phyloP scores from a whole-genome alignment of 23 red algal genomes.

The Chondrus crispus region DNA sequence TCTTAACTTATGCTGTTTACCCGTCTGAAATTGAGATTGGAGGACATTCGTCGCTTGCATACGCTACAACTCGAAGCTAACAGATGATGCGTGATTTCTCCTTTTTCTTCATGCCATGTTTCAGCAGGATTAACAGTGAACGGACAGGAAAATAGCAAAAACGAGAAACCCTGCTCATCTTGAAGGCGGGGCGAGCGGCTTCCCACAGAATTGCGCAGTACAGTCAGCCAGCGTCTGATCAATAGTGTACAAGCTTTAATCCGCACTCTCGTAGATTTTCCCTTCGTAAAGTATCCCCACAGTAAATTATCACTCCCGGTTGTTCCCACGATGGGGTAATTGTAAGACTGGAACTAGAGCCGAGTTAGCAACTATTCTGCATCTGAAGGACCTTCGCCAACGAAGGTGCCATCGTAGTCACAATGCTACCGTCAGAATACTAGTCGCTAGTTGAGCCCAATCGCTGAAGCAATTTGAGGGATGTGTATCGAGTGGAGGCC shows the following conservation, averaged over 20 bases:
- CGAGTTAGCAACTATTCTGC: background rate
- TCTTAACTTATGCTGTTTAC: background rate
- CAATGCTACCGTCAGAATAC: background rate
- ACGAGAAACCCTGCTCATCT: background rate
- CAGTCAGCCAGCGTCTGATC: no score
- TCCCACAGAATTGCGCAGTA: background rate
- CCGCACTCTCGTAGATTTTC: background rate
- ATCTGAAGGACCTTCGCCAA: background rate
- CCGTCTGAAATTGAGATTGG: background rate
- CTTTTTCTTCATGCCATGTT: background rate
- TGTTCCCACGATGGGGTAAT: background rate
- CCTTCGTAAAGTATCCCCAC: no score
- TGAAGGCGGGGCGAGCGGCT: background rate
- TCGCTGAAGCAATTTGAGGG: constrained; percentile 30
- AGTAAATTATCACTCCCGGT: background rate
- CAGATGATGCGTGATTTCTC: background rate
- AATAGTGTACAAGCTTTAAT: no score
- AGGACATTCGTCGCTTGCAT: background rate
- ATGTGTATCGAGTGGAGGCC: constrained; percentile 51
- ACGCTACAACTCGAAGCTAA: background rate
- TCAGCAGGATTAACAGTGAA: background rate
- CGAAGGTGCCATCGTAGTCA: background rate
- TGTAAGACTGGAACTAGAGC: background rate
- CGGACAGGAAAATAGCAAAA: background rate
- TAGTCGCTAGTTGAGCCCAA: background rate